These are phyloP conservation scores for Artemisia tridentata DNA, from an alignment of 129 eudicot genomes.

Conservation along the genomic window DNA sequence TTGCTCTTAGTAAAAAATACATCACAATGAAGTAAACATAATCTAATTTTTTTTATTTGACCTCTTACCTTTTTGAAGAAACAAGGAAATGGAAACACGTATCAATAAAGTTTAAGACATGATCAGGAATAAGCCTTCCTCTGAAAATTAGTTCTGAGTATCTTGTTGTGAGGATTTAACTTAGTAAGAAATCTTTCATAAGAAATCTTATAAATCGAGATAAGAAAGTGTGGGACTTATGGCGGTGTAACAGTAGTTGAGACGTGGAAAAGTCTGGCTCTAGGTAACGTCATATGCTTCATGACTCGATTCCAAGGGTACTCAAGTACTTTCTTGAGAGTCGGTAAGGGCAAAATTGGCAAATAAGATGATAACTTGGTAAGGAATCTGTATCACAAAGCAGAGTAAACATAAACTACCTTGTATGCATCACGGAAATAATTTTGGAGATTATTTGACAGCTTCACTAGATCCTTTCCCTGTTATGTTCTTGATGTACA, in stretches of 20 bases:
- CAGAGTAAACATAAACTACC: background rate
- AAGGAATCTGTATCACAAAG: background rate
- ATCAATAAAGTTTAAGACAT: too few relatives aligned
- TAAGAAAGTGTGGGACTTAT: background rate
- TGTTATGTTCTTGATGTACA: background rate
- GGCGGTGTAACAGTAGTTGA: background rate
- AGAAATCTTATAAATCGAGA: background rate
- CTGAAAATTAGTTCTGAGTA: too few relatives aligned
- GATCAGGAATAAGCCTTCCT: too few relatives aligned
- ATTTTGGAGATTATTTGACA: background rate
- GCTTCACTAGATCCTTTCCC: background rate
- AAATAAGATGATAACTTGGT: background rate
- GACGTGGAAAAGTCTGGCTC: background rate
- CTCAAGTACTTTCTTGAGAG: background rate
- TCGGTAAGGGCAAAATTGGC: constrained; percentile 6
- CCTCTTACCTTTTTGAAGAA: too few relatives aligned
- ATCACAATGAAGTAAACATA: too few relatives aligned
- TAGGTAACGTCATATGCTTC: constrained; percentile 7
- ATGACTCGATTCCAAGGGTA: constrained; percentile 1
- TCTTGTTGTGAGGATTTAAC: too few relatives aligned
- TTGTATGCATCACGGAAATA: background rate
- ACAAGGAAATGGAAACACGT: too few relatives aligned
- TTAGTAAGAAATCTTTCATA: too few relatives aligned
- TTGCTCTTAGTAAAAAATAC: too few relatives aligned
- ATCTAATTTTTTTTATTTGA: too few relatives aligned